phyloP scores from a whole-genome alignment of 306 rosid genomes.

The Begonia loranthoides region DNA sequence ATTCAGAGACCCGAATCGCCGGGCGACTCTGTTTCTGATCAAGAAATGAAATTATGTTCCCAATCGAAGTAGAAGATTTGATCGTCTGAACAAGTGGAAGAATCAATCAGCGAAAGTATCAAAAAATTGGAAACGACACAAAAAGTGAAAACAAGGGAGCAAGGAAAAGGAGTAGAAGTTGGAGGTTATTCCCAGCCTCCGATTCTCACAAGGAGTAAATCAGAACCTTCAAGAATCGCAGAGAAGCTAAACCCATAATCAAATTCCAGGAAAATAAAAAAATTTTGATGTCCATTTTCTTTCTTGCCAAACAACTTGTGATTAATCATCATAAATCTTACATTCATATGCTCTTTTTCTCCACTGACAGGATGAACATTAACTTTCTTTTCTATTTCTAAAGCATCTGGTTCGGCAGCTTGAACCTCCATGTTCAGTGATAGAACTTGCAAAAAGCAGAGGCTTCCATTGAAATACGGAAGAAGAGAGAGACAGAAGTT shows the following conservation, averaged over 20 bases:
- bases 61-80: conserved; percentile 13
- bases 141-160: conserved; percentile 6
- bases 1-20: conserved; percentile 15
- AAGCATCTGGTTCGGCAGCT: too few relatives aligned
- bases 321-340: too few relatives aligned
- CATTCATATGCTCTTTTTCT: too few relatives aligned
- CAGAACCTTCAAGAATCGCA: conserved; percentile 66
- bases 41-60: conserved; percentile 13
- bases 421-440: too few relatives aligned
- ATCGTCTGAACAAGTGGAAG: conserved; percentile 4
- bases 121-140: conserved; percentile 15
- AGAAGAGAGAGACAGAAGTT: too few relatives aligned
- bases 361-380: too few relatives aligned
- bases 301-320: conserved; percentile 25
- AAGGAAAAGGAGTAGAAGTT: not conserved
- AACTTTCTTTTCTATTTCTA: too few relatives aligned
- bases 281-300: conserved; percentile 35
- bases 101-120: conserved; percentile 17
- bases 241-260: conserved; percentile 42
- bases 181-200: conserved; percentile 18
- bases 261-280: conserved; percentile 28
- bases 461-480: too few relatives aligned
- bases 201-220: conserved; percentile 69
- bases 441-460: too few relatives aligned
- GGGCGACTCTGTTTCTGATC: conserved; percentile 24